Evolutionary conservation across 2,329 filamentous ascomycete genomes (phyloP).

Genomic region (Apiospora aurea): DNA sequence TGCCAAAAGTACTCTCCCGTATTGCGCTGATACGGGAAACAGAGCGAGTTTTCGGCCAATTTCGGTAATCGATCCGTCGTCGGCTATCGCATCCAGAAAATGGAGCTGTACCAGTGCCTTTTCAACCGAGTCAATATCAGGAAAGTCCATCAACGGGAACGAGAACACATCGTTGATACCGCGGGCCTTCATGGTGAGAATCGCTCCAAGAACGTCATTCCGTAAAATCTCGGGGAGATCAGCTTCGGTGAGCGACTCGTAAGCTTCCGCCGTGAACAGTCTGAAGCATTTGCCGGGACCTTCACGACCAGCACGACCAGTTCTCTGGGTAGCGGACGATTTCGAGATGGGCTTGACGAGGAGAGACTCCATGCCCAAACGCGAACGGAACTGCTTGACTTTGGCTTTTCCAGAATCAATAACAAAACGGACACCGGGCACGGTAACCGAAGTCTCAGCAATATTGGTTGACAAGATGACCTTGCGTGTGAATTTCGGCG

Average conservation of each 20-base stretch:
- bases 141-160: constrained; percentile 87
- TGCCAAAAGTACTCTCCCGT: constrained; percentile 83
- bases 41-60: constrained; percentile 79
- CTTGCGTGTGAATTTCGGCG: constrained; percentile 79
- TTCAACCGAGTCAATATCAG: constrained; percentile 78
- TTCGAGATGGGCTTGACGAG: constrained; percentile 90
- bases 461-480: constrained; percentile 95
- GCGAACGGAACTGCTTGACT: constrained; percentile 86
- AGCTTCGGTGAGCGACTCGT: constrained; percentile 71
- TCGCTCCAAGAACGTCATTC: constrained; percentile 84
- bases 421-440: constrained; percentile 90
- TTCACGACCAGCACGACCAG: constrained; percentile 92
- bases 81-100: constrained; percentile 76
- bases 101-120: constrained; percentile 84
- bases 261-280: constrained; percentile 84
- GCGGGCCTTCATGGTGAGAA: constrained; percentile 92
- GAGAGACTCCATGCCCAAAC: constrained; percentile 87
- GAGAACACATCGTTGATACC: constrained; percentile 81
- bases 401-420: constrained; percentile 95
- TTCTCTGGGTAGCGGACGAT: constrained; percentile 89
- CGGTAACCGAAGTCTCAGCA: constrained; percentile 97
- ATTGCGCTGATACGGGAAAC: constrained; percentile 81
- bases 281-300: constrained; percentile 88
- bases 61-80: constrained; percentile 75
- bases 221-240: constrained; percentile 90